Percentiles rank a stretch among this genome's conserved stretches.
phyloP scores from a whole-genome alignment of 768 basidiomycete genomes.

The Lyophyllum atratum region DNA sequence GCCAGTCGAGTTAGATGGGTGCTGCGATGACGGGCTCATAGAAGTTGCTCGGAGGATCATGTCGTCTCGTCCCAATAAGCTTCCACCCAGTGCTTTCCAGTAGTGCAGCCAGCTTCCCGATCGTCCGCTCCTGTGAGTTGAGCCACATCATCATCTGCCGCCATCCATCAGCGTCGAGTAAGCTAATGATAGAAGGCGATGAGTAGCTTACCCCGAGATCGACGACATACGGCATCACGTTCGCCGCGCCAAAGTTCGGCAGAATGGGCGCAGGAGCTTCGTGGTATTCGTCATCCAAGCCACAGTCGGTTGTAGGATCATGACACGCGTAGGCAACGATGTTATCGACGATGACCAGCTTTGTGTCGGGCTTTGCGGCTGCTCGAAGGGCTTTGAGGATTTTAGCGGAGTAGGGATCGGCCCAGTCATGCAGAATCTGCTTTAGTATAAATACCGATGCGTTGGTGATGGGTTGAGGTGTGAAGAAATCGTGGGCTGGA shows the following conservation, averaged over 20 bases:
- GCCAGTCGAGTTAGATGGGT: background rate
- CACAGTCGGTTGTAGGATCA: background rate
- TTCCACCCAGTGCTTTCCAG: slow-evolving; percentile 11
- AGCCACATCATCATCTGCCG: slow-evolving; percentile 15
- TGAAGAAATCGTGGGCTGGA: slow-evolving; percentile 38
- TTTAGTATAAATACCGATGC: slow-evolving; percentile 39
- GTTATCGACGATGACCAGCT: slow-evolving; percentile 38
- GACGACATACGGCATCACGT: slow-evolving; percentile 5
- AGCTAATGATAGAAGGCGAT: background rate
- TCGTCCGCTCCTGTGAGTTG: slow-evolving; percentile 11
- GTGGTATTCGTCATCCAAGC: background rate
- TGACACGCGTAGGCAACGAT: slow-evolving; percentile 30
- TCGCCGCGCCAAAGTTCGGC: slow-evolving; percentile 8
- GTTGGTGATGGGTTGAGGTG: slow-evolving; percentile 33
- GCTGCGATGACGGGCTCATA: slow-evolving; percentile 9
- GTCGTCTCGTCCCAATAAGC: slow-evolving; percentile 2
- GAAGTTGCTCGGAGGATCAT: slow-evolving; percentile 9
- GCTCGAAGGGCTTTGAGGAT: slow-evolving; percentile 35
- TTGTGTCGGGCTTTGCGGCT: slow-evolving; percentile 33
- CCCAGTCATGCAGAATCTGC: slow-evolving; percentile 41
- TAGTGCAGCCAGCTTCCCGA: slow-evolving; percentile 5
- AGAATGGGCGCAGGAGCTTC: slow-evolving; percentile 10
- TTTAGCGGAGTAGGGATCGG: slow-evolving; percentile 27
- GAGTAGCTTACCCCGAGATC: slow-evolving; percentile 3
- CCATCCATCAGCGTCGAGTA: background rate